Evolutionary conservation across 371 early-diverging fungal species (phyloP).

Genomic region (Amoeboaphelidium occidentale): DNA sequence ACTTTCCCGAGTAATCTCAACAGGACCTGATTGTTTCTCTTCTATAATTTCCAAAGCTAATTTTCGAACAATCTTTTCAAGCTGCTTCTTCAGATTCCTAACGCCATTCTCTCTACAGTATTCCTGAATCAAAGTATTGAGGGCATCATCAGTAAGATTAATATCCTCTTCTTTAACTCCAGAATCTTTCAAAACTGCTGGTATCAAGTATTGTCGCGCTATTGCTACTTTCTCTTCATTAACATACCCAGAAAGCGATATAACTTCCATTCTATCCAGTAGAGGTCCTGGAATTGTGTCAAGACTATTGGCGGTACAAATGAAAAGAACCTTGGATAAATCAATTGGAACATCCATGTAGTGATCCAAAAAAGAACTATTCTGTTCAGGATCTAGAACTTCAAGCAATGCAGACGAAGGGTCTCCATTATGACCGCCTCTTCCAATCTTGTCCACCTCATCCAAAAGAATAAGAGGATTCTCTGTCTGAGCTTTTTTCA

Average conservation of each 20-base stretch:
- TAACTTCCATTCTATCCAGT: conserved; percentile 92
- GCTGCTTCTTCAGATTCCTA: conserved; percentile 83
- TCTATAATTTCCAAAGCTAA: conserved; percentile 65
- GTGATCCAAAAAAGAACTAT: conserved; percentile 82
- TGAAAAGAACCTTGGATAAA: conserved; percentile 83
- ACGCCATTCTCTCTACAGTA: conserved; percentile 95
- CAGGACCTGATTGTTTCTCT: conserved; percentile 10
- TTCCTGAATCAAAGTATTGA: conserved; percentile 51
- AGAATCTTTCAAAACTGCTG: conserved; percentile 45
- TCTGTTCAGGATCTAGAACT: conserved; percentile 89
- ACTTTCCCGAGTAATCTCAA: conserved; percentile 18
- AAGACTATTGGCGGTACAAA: conserved; percentile 85
- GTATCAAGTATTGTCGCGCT: conserved; percentile 63
- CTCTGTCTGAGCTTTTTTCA: conserved; percentile 89
- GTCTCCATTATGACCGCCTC: conserved; percentile 74
- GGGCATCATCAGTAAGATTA: conserved; percentile 37
- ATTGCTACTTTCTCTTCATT: conserved; percentile 93
- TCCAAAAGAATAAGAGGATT: conserved; percentile 90
- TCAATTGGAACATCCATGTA: conserved; percentile 95
- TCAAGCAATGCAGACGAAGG: conserved; percentile 88
- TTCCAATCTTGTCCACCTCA: conserved; percentile 87
- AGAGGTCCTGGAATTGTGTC: conserved; percentile 91
- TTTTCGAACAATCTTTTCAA: conserved; percentile 88
- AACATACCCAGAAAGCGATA: conserved; percentile 78
- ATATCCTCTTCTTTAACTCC: conserved; percentile 54